Percentiles rank a stretch among this genome's conserved stretches.
Evolutionary conservation across 2,329 filamentous ascomycete species (phyloP).

Genomic region (Hymenotorrendiella dingleyae): DNA sequence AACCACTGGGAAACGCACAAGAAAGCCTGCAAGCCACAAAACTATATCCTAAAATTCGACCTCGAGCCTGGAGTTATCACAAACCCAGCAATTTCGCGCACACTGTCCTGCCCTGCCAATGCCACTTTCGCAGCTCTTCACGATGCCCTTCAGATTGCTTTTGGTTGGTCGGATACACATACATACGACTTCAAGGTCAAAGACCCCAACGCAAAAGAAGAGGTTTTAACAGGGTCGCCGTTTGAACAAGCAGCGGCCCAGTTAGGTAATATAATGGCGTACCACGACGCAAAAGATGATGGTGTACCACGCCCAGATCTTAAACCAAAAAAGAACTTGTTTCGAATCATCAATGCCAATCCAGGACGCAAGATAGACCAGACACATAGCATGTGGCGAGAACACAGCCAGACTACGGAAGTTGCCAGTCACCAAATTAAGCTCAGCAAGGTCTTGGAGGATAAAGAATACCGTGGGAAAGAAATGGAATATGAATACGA

Average conservation of each 20-base stretch:
- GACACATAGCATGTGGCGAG: no score
- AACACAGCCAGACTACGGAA: no score
- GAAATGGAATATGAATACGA: background rate
- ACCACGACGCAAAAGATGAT: background rate
- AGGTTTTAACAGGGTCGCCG: no score
- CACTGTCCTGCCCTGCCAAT: slow-evolving; percentile 9
- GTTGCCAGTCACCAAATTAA: no score
- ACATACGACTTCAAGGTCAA: background rate
- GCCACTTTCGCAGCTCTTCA: slow-evolving; percentile 10
- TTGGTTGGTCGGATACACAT: background rate
- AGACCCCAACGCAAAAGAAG: background rate
- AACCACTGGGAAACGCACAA: slow-evolving; percentile 5
- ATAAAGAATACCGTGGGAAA: background rate
- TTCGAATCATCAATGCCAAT: no score
- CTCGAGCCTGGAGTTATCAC: slow-evolving; percentile 7
- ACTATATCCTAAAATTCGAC: slow-evolving; percentile 10
- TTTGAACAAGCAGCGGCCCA: no score
- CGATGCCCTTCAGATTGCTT: no score
- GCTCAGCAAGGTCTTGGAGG: no score
- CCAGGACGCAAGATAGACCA: no score
- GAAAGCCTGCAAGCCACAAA: slow-evolving; percentile 2
- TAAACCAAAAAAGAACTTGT: no score
- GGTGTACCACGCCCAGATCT: no score
- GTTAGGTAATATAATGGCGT: background rate
- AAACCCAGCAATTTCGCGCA: slow-evolving; percentile 10